Conservation (phyloP, 139 green algal species). For the Picocystis salinarum region DNA sequence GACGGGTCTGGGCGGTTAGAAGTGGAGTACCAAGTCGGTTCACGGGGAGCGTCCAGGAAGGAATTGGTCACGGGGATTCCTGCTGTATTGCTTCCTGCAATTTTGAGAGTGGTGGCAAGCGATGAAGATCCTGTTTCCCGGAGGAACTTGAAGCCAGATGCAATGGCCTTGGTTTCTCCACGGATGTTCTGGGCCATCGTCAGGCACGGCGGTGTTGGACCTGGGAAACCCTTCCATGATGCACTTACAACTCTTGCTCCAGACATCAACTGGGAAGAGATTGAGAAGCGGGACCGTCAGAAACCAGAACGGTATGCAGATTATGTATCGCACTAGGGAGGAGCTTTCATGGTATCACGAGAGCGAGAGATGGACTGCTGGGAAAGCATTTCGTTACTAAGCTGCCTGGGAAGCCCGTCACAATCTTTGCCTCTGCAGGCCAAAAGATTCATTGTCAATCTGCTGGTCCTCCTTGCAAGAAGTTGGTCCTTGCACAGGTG, state of each 20-base stretch:
- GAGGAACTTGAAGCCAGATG: conserved; percentile 6
- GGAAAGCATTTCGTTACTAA: too few relatives aligned
- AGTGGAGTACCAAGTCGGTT: conserved; percentile 9
- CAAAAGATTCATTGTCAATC: too few relatives aligned
- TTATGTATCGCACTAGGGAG: conserved; percentile 8
- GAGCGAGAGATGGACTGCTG: too few relatives aligned
- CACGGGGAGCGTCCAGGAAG: neutral
- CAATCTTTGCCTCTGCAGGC: too few relatives aligned
- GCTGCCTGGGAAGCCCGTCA: too few relatives aligned
- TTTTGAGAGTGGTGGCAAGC: conserved; percentile 3
- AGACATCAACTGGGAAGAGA: conserved; percentile 4
- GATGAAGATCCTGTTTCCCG: conserved; percentile 1
- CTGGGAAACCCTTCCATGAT: neutral
- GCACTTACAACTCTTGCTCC: neutral
- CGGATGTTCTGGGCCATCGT: conserved; percentile 15
- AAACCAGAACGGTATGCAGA: conserved; percentile 6
- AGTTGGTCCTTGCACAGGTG: too few relatives aligned
- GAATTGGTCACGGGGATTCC: conserved; percentile 8
- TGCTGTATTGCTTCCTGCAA: conserved; percentile 2
- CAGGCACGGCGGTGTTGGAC: conserved; percentile 5
- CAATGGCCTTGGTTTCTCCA: conserved; percentile 11
- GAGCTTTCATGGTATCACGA: too few relatives aligned
- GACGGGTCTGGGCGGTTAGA: conserved; percentile 7
- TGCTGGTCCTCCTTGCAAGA: too few relatives aligned
- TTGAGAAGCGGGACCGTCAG: conserved; percentile 2